Conservation (phyloP, 1,139 yeast species). For the Sugiyamaella castrensis region DNA sequence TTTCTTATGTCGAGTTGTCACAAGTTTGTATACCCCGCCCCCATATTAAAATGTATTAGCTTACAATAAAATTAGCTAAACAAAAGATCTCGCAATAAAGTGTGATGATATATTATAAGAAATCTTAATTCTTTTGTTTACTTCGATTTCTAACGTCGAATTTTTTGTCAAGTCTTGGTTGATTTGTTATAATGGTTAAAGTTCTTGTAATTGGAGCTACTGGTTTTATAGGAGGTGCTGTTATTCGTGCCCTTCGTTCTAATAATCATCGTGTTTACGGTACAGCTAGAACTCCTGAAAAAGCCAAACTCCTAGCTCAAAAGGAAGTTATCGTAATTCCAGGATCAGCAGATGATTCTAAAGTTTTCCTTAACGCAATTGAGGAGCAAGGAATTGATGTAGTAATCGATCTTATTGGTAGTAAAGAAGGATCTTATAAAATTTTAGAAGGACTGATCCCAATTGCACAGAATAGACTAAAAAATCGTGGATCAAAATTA, state of each 20-base stretch:
- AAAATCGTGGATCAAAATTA: constrained; percentile 10
- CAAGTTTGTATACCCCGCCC: no score
- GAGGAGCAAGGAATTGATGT: constrained; percentile 16
- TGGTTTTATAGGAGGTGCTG: constrained; percentile 13
- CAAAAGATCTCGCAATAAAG: no score
- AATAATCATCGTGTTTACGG: constrained; percentile 20
- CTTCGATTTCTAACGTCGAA: no score
- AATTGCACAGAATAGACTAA: constrained; percentile 7
- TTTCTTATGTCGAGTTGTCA: no score
- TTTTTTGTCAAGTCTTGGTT: no score
- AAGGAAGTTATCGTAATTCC: constrained; percentile 14
- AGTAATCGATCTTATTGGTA: constrained; percentile 16
- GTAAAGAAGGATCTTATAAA: constrained; percentile 7
- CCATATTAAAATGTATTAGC: no score
- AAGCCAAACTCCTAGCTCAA: constrained; percentile 11
- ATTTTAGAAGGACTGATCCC: constrained; percentile 5
- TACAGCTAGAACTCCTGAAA: constrained; percentile 16
- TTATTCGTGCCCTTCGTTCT: constrained; percentile 6
- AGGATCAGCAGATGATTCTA: constrained; percentile 14
- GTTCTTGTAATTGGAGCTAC: constrained; percentile 14
- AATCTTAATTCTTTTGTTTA: no score
- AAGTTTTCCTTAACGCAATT: constrained; percentile 4
- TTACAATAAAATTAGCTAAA: no score
- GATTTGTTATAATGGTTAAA: constrained; percentile 6
- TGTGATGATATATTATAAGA: no score